These are phyloP conservation scores for Epichloe hybrida DNA, from an alignment of 2,329 filamentous ascomycete species.

Conservation along the genomic window DNA sequence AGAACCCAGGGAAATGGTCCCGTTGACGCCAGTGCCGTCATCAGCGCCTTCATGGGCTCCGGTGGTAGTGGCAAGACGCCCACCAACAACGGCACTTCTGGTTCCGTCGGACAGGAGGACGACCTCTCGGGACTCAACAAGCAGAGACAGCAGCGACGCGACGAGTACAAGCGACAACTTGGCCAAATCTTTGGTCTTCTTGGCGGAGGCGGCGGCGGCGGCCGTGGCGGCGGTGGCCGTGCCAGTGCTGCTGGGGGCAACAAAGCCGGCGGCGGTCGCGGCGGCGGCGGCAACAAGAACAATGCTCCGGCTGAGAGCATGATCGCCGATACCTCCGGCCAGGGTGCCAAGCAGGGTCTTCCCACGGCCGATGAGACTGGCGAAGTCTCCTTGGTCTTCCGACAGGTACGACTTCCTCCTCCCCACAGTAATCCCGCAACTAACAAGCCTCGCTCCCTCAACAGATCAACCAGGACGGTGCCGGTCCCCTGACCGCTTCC, in stretches of 20 bases:
- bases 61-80: conserved; percentile 17
- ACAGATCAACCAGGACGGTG: conserved; percentile 54
- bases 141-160: conserved; percentile 8
- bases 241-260: background rate
- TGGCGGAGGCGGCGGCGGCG: conserved; percentile 1
- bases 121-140: conserved; percentile 20
- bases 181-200: conserved; percentile 16
- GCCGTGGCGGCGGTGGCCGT: background rate
- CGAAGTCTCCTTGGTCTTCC: conserved; percentile 48
- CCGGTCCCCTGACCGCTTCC: conserved; percentile 46
- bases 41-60: conserved; percentile 46
- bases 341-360: conserved; percentile 38
- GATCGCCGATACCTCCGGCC: conserved; percentile 40
- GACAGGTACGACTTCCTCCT: conserved; percentile 20
- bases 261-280: conserved; percentile 7
- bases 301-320: conserved; percentile 30
- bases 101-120: conserved; percentile 29
- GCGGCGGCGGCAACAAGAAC: conserved; percentile 24
- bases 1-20: conserved; percentile 47
- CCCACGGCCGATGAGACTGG: conserved; percentile 49
- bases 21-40: conserved; percentile 42
- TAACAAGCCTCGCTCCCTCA: background rate
- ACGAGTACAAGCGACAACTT: conserved; percentile 16
- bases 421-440: conserved; percentile 6
- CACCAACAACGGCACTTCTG: conserved; percentile 24